Conservation (phyloP, 2,329 filamentous ascomycete genomes). For the Zelopaecilomyces penicillatus region DNA sequence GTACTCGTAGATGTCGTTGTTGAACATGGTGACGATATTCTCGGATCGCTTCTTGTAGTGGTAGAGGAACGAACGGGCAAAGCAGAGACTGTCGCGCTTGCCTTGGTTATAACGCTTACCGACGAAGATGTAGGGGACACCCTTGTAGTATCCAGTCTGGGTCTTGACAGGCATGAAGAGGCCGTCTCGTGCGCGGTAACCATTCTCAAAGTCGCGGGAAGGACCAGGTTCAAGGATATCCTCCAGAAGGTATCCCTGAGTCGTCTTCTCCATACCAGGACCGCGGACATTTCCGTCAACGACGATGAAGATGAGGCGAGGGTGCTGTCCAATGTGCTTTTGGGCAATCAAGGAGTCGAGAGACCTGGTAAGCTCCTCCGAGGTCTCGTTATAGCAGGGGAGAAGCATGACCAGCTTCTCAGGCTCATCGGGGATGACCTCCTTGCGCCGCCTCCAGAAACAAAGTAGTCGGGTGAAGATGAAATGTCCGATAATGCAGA, state of each 20-base stretch:
- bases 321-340: slow-evolving; percentile 32
- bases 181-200: slow-evolving; percentile 38
- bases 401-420: slow-evolving; percentile 38
- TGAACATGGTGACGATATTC: slow-evolving; percentile 37
- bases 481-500: slow-evolving; percentile 26
- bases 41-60: slow-evolving; percentile 37
- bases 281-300: slow-evolving; percentile 40
- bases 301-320: slow-evolving; percentile 36
- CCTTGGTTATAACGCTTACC: slow-evolving; percentile 42
- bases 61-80: slow-evolving; percentile 40
- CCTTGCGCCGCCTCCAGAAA: slow-evolving; percentile 21
- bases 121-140: slow-evolving; percentile 37
- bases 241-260: slow-evolving; percentile 37
- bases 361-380: slow-evolving; percentile 33
- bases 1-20: slow-evolving; percentile 33
- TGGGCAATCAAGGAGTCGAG: slow-evolving; percentile 38
- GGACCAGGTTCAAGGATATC: slow-evolving; percentile 33
- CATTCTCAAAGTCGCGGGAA: slow-evolving; percentile 28
- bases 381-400: slow-evolving; percentile 42
- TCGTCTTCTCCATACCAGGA: slow-evolving; percentile 39
- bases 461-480: slow-evolving; percentile 23
- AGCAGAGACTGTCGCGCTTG: slow-evolving; percentile 41
- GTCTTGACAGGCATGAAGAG: slow-evolving; percentile 38
- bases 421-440: slow-evolving; percentile 26
- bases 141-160: slow-evolving; percentile 35